These are phyloP conservation scores for Termitomyces sp. DNA, from an alignment of 768 basidiomycete genomes.

Conservation along the genomic window DNA sequence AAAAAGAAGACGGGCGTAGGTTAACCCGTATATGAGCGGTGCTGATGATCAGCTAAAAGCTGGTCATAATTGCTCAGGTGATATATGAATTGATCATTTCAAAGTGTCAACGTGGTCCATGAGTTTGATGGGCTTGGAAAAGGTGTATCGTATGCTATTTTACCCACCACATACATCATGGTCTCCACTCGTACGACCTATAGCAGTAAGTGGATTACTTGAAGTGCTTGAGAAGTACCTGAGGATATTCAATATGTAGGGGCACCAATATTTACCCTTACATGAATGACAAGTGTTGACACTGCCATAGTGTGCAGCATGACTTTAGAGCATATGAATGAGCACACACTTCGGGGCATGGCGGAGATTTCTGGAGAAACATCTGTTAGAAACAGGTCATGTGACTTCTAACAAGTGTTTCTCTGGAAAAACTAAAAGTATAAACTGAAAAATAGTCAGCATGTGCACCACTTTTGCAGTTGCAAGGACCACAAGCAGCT, in stretches of 20 bases:
- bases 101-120: no score
- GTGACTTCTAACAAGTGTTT: no score
- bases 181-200: neutral
- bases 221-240: neutral
- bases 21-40: neutral
- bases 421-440: no score
- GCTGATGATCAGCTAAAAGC: neutral
- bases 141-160: neutral
- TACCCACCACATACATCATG: neutral
- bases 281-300: neutral
- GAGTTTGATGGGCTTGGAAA: neutral
- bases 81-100: neutral
- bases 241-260: no score
- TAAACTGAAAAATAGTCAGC: no score
- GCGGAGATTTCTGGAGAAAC: no score
- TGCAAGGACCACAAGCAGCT: slow-evolving; percentile 51
- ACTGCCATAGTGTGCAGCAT: neutral
- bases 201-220: neutral
- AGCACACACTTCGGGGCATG: no score
- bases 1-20: neutral
- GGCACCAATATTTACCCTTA: neutral
- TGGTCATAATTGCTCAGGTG: neutral
- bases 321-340: neutral
- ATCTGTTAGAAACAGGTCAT: no score
- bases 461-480: slow-evolving; percentile 49